Percentiles rank a stretch among this genome's conserved stretches.
Evolutionary conservation across 1,139 yeast genomes (phyloP).

Genomic region (Pichia sp.): DNA sequence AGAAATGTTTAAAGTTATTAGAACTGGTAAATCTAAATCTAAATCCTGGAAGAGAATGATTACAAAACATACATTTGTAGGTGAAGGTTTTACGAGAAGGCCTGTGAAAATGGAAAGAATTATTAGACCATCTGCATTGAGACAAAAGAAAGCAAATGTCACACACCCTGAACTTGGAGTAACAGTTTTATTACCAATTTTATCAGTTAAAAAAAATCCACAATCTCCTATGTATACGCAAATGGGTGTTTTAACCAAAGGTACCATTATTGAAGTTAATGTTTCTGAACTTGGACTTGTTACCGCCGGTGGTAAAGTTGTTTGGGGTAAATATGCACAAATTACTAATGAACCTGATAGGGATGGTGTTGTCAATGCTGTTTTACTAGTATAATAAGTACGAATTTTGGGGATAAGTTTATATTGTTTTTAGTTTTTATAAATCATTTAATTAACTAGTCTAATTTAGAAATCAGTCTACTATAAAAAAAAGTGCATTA

Average conservation of each 20-base stretch:
- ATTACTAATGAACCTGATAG: constrained; percentile 98
- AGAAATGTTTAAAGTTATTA: constrained; percentile 96
- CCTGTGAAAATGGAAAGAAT: constrained; percentile 98
- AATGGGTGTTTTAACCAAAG: constrained; percentile 94
- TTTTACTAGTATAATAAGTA: constrained; percentile 57
- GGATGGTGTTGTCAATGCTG: constrained; percentile 99
- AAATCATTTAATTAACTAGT: too few relatives aligned
- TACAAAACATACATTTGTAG: constrained; percentile 97
- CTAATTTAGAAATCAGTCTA: too few relatives aligned
- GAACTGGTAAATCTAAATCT: constrained; percentile 82
- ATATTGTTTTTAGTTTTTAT: not conserved
- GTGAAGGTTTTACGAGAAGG: constrained; percentile 97
- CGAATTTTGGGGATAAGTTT: not conserved
- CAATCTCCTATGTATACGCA: constrained; percentile 99
- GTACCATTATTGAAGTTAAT: constrained; percentile 96
- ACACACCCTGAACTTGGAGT: constrained; percentile 97
- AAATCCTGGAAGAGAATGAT: constrained; percentile 99
- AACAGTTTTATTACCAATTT: constrained; percentile 89
- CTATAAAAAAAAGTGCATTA: not conserved
- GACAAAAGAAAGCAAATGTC: constrained; percentile 98
- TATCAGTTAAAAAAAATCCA: constrained; percentile 96
- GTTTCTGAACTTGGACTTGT: constrained; percentile 96
- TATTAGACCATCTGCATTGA: constrained; percentile 91
- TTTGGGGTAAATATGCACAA: constrained; percentile 99
- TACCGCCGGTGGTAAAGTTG: constrained; percentile 99